A percentile compares a stretch with the other conserved stretches of the same genome.
Conservation (phyloP, 768 basidiomycete genomes). For the Tricholomella constricta region DNA sequence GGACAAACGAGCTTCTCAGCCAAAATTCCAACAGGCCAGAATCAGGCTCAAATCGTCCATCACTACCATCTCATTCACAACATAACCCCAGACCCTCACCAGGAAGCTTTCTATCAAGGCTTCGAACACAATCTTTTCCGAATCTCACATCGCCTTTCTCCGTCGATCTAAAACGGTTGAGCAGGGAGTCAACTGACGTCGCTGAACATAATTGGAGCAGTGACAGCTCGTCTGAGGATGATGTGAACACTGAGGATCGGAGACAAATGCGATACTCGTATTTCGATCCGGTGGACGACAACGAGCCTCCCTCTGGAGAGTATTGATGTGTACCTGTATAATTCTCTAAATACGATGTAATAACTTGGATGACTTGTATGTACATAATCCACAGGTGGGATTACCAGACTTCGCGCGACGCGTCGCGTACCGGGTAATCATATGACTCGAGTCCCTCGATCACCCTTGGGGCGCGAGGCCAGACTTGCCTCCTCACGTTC, state of each 20-base stretch:
- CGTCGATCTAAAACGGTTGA: slow-evolving; percentile 20
- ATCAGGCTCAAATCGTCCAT: slow-evolving; percentile 3
- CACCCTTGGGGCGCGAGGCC: too few relatives aligned
- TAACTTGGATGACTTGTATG: neutral
- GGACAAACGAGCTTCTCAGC: slow-evolving; percentile 46
- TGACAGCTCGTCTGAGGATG: slow-evolving; percentile 60
- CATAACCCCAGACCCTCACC: slow-evolving; percentile 18
- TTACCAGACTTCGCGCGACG: too few relatives aligned
- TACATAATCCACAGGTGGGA: neutral
- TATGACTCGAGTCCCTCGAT: too few relatives aligned
- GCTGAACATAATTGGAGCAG: slow-evolving; percentile 54
- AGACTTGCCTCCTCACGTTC: too few relatives aligned
- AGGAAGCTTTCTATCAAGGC: slow-evolving; percentile 40
- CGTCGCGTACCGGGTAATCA: too few relatives aligned
- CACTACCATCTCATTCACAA: slow-evolving; percentile 1
- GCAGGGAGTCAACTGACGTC: slow-evolving; percentile 26
- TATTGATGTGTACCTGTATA: neutral
- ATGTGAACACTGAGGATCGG: slow-evolving; percentile 21
- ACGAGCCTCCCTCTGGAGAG: neutral
- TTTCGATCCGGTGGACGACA: neutral
- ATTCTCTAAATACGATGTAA: neutral
- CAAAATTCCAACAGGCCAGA: slow-evolving; percentile 15
- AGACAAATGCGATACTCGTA: slow-evolving; percentile 14
- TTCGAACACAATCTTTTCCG: slow-evolving; percentile 48
- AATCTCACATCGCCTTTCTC: slow-evolving; percentile 40